Evolutionary conservation across 345 rosid species (phyloP), one percentile per base, ranked within the genome.

Genomic region (Aethionema arabicum): DNA sequence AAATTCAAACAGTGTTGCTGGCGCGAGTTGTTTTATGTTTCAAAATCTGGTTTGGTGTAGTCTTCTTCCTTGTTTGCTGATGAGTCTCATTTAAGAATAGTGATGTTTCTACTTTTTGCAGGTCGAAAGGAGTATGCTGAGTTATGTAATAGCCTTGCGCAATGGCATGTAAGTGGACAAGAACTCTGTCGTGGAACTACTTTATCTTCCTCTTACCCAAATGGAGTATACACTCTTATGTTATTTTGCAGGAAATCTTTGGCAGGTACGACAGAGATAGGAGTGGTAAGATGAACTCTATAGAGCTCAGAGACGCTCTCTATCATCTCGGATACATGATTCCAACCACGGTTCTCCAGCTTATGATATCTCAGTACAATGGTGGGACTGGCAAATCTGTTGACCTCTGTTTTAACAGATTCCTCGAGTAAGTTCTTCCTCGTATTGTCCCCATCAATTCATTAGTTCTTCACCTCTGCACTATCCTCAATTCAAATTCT

Each of bases 231-330:
- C 12, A 10, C 12, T 0, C 11, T 42, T 42, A 4, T 52, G 49
- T 32, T n/a, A 30, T 11, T 11, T 47, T 75, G 69, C 60, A 88
- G 88, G 76, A 50, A 7, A 82, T 80, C 62, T 88, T 80, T 63
- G 82, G 76, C 62, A 83, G 85, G 77, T 83, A 71, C 13, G 90
- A 88, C 50, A 76, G 74, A 64, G 90, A 88, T 56, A 79, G 79
- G 70, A 85, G 82, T 31, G 86, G 86, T 11, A 88, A 67, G 66
- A 82, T 85, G 11, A 79, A 83, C 72, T n/a, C 73, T 33, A 64
- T 58, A 56, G 86, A 85, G 66, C 72, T 83, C 37, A 79, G 80
- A 72, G 85, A 85, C 62, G 83, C 86, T 56, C 74, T 88, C 12
- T 82, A 73, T 58, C 74, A 88, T 13, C 65, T 85, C 8, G 88